Conservation (phyloP, 805 yeast genomes). For the Komagataella mondaviorum region DNA sequence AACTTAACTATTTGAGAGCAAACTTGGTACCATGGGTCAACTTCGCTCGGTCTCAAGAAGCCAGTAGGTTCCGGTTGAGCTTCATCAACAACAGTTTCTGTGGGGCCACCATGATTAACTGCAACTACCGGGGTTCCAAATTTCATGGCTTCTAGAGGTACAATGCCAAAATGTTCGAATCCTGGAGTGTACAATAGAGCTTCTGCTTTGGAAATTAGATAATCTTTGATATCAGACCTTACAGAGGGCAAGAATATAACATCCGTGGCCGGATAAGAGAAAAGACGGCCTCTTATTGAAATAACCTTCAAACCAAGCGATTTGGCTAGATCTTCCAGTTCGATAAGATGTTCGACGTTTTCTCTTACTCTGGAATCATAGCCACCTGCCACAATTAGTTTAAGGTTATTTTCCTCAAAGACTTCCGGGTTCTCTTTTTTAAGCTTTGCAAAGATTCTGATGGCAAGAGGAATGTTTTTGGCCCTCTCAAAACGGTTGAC, state of each 20-base stretch:
- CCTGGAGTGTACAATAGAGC: conserved; percentile 79
- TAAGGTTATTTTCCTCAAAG: conserved; percentile 18
- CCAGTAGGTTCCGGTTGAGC: conserved; percentile 4
- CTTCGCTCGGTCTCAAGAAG: not conserved
- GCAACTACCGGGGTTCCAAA: conserved; percentile 77
- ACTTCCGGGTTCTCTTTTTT: conserved; percentile 15
- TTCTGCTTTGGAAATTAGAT: conserved; percentile 41
- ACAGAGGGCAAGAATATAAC: conserved; percentile 77
- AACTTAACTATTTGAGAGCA: not conserved
- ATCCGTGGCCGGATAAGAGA: conserved; percentile 16
- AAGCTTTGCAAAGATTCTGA: conserved; percentile 46
- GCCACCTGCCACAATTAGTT: conserved; percentile 80
- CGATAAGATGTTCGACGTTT: conserved; percentile 57
- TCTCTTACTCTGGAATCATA: conserved; percentile 67
- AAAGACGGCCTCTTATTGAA: conserved; percentile 27
- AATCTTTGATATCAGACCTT: conserved; percentile 47
- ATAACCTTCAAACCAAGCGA: conserved; percentile 27
- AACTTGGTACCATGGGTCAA: not conserved
- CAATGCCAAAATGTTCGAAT: conserved; percentile 93
- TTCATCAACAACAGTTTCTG: conserved; percentile 51
- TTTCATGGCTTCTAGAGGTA: conserved; percentile 91
- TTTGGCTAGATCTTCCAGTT: conserved; percentile 38
- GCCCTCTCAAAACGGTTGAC: conserved; percentile 83
- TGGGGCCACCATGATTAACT: conserved; percentile 83
- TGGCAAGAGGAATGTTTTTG: conserved; percentile 71